Base-by-base conservation (phyloP, 2,329 filamentous ascomycete species). In the Phyllosticta ampelicida region DNA sequence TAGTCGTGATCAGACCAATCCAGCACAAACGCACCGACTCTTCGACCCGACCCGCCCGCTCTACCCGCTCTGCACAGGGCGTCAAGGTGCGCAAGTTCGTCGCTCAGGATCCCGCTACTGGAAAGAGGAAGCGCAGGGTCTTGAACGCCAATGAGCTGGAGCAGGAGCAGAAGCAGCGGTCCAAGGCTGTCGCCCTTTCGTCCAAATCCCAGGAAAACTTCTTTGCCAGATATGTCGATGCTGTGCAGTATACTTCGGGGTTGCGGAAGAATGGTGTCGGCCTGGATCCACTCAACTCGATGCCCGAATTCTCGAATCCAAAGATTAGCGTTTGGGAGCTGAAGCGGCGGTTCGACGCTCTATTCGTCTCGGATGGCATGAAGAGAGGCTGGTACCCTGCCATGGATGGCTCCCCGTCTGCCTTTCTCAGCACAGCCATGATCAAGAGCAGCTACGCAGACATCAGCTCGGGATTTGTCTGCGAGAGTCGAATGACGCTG, bases 301-400 rank as follows among this genome's bases (percentile, higher is more conserved):
- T 59, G 53, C 57, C 57, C 18, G 53, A 59, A 28, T 59, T 59
- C 18, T 48, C 48, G 16, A 55, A 59, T 26, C 57, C 57, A 20
- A 55, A 55, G 29, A 53, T 59, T 48, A 59, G 53, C 57, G 44
- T 59, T 13, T 59, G 57, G 57, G 57, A 59, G 9, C 49, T 59
- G 28, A 59, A 59, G 57, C 57, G 53, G 20, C 53, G 53, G 1
- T 59, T 59, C 30, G 57, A 59, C 23, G 8, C 28, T 21, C 21
- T 52, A 28, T 51, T 59, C 28, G 21, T 59, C 18, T 55, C 52
- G 1, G 57, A 59, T 3, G 54, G 21, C n/a, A 55, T 59, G 57
- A 55, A 16, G 49, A 29, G 3, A 1, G 9, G 26, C 49, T 59
- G 52, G 21, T 59, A 55, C 9, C 57, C 57, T 6, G 57, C 57